Conservation (phyloP, 345 rosid genomes). For the Lepidium aucheri region DNA sequence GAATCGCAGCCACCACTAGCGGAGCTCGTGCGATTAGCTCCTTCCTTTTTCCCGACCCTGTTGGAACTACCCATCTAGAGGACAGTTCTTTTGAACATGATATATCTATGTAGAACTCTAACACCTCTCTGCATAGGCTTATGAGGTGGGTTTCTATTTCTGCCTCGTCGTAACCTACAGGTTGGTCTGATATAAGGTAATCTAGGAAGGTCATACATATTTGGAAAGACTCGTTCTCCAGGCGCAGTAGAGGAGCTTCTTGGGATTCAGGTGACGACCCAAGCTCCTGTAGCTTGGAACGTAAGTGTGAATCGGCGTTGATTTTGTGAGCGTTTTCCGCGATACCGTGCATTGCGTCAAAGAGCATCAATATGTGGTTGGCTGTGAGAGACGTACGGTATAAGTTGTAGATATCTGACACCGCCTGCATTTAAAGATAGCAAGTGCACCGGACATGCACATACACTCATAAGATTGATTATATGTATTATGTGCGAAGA, state of each 20-base stretch:
- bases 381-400: conserved; percentile 55
- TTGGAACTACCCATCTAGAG: conserved; percentile 50
- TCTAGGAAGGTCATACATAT: conserved; percentile 73
- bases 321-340: conserved; percentile 67
- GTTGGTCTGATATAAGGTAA: conserved; percentile 57
- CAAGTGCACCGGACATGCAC: neutral
- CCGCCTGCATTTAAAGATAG: conserved; percentile 47
- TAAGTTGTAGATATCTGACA: conserved; percentile 76
- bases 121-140: conserved; percentile 55
- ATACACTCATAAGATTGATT: neutral
- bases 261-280: conserved; percentile 72
- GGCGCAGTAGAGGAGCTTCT: conserved; percentile 75
- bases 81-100: conserved; percentile 38
- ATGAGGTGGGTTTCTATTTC: conserved; percentile 56
- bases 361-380: conserved; percentile 52
- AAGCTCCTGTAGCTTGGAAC: conserved; percentile 63
- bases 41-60: conserved; percentile 68
- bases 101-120: conserved; percentile 54
- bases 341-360: conserved; percentile 57
- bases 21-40: conserved; percentile 81
- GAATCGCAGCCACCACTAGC: conserved; percentile 64
- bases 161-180: conserved; percentile 41
- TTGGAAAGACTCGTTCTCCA: conserved; percentile 82
- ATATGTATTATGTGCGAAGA: neutral
- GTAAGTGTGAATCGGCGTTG: conserved; percentile 40